phyloP scores from a whole-genome alignment of 208 protist genomes.

The Borovskyia barvae region DNA sequence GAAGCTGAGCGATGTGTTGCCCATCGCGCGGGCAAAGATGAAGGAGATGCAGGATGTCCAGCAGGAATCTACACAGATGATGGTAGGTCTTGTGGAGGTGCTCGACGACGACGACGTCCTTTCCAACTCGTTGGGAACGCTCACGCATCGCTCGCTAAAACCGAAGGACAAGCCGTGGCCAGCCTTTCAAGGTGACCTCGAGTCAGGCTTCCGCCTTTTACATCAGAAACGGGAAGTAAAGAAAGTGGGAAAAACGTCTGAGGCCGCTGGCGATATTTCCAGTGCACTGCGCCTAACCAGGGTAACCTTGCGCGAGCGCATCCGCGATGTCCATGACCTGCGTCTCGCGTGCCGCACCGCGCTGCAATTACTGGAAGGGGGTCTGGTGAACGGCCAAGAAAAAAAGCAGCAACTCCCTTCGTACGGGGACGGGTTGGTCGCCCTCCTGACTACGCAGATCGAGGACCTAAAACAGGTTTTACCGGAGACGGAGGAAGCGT shows the following conservation, averaged over 20 bases:
- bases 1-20: slow-evolving; percentile 31
- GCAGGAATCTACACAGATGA: slow-evolving; percentile 35
- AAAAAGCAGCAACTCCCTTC: slow-evolving; percentile 1
- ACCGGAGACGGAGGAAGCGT: slow-evolving; percentile 36
- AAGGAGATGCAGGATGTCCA: slow-evolving; percentile 38
- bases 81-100: slow-evolving; percentile 30
- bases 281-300: neutral
- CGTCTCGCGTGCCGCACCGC: slow-evolving; percentile 22
- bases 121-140: slow-evolving; percentile 16
- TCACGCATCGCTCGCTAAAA: slow-evolving; percentile 25
- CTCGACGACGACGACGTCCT: slow-evolving; percentile 28
- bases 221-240: slow-evolving; percentile 19
- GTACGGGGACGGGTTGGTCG: slow-evolving; percentile 15
- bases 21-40: slow-evolving; percentile 33
- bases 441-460: slow-evolving; percentile 27
- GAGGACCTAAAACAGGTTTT: slow-evolving; percentile 48
- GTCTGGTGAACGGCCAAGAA: slow-evolving; percentile 11
- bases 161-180: slow-evolving; percentile 61
- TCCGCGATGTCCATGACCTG: slow-evolving; percentile 54
- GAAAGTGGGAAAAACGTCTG: neutral
- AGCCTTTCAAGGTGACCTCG: slow-evolving; percentile 15
- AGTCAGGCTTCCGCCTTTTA: slow-evolving; percentile 18
- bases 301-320: slow-evolving; percentile 14
- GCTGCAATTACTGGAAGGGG: slow-evolving; percentile 49
- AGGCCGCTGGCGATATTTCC: neutral